Evolutionary conservation across 31 red algal species (phyloP), one percentile per base, ranked within the genome.

Genomic region (Asparagopsis taxiformis): DNA sequence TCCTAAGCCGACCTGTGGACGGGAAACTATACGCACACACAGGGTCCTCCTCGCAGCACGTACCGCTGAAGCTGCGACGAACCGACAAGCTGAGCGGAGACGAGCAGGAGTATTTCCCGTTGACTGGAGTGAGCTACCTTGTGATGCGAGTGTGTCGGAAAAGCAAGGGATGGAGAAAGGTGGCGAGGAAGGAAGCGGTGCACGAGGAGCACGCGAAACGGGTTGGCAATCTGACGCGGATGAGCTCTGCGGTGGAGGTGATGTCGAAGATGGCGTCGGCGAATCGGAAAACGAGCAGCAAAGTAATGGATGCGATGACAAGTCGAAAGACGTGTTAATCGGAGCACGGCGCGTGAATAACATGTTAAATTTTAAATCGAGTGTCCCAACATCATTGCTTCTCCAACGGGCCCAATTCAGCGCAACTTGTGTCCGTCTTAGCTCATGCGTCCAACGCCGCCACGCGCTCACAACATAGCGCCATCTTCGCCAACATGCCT

Each of bases 21-120:
- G 31, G 22, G 1, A 36, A 30, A 22, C 62, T 65, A 4, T 65
- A 65, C 62, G 62, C 62, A 17, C 56, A 59, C 2, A 59, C 56
- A 28, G 34, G 34, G 13, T 41, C 26, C 13, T 65, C 62, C n/a
- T 23, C 36, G n/a, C n/a, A n/a, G 31, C 36, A 65, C 25, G 62
- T 65, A 37, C 62, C 34, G 23, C 62, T 65, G 26, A 36, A 41
- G 2, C 22, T 36, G 33, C 56, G 56, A 1, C 62, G 62, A 11
- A 2, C 62, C 9, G 29, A 19, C 15, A 51, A 56, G 17, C 30
- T 28, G 30, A 32, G 56, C 30, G 56, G 30, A 31, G n/a, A n/a
- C n/a, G n/a, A n/a, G n/a, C n/a, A n/a, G n/a, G 17, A 50, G 44
- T 50, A 13, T 50, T 10, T 50, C 17, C 31, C 62, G 7, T 36